Evolutionary conservation across 331 rosid genomes (phyloP), one percentile per base, ranked within the genome.

Genomic region (Malus hybrid): DNA sequence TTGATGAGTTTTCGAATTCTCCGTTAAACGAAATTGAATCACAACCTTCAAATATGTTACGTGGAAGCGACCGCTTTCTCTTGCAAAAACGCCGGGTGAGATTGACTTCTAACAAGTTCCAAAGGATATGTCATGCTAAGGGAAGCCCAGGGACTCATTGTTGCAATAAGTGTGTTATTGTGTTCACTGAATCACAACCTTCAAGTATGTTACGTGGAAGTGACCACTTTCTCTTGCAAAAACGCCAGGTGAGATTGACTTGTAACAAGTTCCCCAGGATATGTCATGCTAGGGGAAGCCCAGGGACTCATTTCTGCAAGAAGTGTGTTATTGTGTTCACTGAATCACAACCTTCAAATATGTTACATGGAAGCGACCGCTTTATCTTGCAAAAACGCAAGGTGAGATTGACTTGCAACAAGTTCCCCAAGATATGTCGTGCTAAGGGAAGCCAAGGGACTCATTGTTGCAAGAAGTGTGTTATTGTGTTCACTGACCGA

Each of bases 391-490:
- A 28, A 28, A 28, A 28, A 28, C 3, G 29, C 29, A 2, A 3
- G 29, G 3, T 28, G 29, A 28, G 3, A 28, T 28, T 28, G 29
- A 28, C 29, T 28, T 28, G 29, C 2, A 28, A 28, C 29, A 28
- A 28, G 29, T 28, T 28, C 29, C 79, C 83, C 2, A 15, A 67
- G 42, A 6, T 80, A 28, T 80, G 79, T n/a, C 46, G 28, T 7
- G 15, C 67, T 24, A 80, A 75, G 77, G 84, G 84, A 19, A 39
- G 80, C 73, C 77, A 71, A 1, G 78, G 79, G 24, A 78, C 71
- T 24, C 27, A 29, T 12, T 81, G 81, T 36, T 76, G 81, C 85
- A 81, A 72, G 71, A 72, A 76, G 85, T 77, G 85, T 60, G 76
- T 81, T 20, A 50, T 67, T 20, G 73, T 76, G 48, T 7, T 32